phyloP scores from a whole-genome alignment of 345 rosid species.

The Eucalyptus regnans region DNA sequence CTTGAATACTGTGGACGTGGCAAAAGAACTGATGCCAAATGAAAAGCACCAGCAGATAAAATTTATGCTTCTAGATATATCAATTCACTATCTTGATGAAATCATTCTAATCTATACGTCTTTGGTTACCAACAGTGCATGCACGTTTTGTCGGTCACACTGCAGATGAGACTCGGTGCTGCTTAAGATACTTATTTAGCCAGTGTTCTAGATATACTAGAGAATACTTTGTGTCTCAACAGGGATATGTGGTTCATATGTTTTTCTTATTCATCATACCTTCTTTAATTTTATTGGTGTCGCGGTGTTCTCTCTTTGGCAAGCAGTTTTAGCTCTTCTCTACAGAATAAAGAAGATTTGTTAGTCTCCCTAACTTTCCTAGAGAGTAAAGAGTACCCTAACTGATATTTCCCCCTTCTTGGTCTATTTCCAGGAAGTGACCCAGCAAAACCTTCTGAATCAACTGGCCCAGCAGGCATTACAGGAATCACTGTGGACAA shows the following conservation, averaged over 20 bases:
- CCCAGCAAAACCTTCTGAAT: conserved; percentile 15
- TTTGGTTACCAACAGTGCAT: neutral
- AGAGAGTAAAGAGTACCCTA: neutral
- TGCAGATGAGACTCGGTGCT: neutral
- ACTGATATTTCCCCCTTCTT: neutral
- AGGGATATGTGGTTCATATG: neutral
- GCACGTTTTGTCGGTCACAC: neutral
- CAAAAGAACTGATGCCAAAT: neutral
- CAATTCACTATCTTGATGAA: neutral
- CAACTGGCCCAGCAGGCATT: conserved; percentile 15
- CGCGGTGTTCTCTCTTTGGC: neutral
- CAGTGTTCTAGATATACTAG: neutral
- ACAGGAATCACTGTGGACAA: conserved; percentile 72
- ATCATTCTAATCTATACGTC: neutral
- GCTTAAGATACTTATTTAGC: neutral
- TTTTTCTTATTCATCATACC: neutral
- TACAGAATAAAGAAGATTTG: neutral
- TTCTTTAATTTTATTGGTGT: neutral
- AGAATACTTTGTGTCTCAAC: neutral
- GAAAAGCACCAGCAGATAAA: neutral
- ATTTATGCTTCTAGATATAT: neutral
- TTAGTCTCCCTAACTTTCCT: neutral
- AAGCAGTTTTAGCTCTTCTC: neutral
- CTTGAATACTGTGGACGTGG: neutral
- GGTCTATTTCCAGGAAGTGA: conserved; percentile 12